Base-by-base conservation (phyloP, 768 basidiomycete species). In the Panaeolus cyanescens region DNA sequence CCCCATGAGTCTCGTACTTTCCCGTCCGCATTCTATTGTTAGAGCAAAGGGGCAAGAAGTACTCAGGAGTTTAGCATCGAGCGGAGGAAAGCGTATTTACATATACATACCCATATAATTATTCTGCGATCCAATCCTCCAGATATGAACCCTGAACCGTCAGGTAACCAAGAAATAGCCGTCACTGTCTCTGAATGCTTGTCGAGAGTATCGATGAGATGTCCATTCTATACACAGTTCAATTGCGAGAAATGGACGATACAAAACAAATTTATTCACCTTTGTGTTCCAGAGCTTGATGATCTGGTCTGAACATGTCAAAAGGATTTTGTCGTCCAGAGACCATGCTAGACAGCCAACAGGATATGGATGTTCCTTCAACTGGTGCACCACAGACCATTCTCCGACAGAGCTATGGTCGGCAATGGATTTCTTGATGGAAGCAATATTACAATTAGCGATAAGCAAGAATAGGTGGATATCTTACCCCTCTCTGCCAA, bases 341-440 rank as follows among this genome's bases (percentile, higher is more conserved):
- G 97, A 98, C 96, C 96, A 99, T 1, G 95, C 89, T 61, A 99
- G 76, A 66, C 88, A 90, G 45, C 88, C 88, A 3, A 99, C 89
- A 8, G 87, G 71, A 70, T 90, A 90, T 28, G 81, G 80, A 72
- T 97, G 95, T n/a, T 90, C 93, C 36, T 83, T 77, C 57, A 99
- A 75, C 30, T 83, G 83, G 62, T 78, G 79, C 64, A 86, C 83
- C 53, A 80, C 79, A 32, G 74, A 77, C 82, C 87, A 89, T 68
- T 86, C 88, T 67, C 85, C 81, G 55, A 79, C 77, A 56, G 82
- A 78, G 4, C 65, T 37, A 54, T 81, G 74, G 64, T 80, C 80
- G 55, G 76, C 83, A 54, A 77, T 73, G 79, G 87, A 71, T 36
- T 64, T 65, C 61, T 69, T 59, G 30, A 40, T 63, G 54, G 45